Evolutionary conservation across 768 basidiomycete species (phyloP).

Genomic region (Leccinum obscurum): DNA sequence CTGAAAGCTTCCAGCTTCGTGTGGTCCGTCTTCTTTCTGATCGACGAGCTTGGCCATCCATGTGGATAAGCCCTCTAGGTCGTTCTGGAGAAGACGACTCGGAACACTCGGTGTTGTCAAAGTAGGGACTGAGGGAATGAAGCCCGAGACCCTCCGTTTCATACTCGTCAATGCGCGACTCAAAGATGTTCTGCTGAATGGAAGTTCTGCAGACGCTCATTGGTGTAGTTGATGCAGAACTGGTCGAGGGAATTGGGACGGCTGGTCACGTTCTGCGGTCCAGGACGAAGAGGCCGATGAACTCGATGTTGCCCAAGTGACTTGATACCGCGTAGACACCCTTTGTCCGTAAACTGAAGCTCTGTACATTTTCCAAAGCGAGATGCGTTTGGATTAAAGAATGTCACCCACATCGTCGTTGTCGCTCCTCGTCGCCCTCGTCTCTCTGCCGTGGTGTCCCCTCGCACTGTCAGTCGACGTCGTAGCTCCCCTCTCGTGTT

Average conservation of each 20-base stretch:
- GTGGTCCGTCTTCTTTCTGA: slow-evolving; percentile 89
- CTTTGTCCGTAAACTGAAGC: slow-evolving; percentile 92
- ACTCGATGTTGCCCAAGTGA: slow-evolving; percentile 53
- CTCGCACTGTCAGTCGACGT: too few relatives aligned
- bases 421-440: too few relatives aligned
- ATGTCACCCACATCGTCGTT: too few relatives aligned
- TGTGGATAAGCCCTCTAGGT: slow-evolving; percentile 62
- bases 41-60: slow-evolving; percentile 93
- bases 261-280: slow-evolving; percentile 42
- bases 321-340: slow-evolving; percentile 85
- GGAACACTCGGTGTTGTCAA: slow-evolving; percentile 87
- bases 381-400: slow-evolving; percentile 28
- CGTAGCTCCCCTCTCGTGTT: too few relatives aligned
- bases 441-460: too few relatives aligned
- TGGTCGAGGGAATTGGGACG: slow-evolving; percentile 93
- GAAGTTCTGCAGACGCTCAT: slow-evolving; percentile 77
- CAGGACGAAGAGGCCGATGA: too few relatives aligned
- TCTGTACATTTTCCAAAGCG: slow-evolving; percentile 98
- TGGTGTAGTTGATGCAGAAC: slow-evolving; percentile 95
- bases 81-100: slow-evolving; percentile 58
- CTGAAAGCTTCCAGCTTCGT: slow-evolving; percentile 94
- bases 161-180: slow-evolving; percentile 81
- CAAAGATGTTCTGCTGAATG: slow-evolving; percentile 70
- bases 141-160: slow-evolving; percentile 73
- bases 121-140: slow-evolving; percentile 72